Percentiles rank a stretch among this genome's conserved stretches.
Evolutionary conservation across 2,329 filamentous ascomycete species (phyloP).

Genomic region (Pseudodiploospora longispora): DNA sequence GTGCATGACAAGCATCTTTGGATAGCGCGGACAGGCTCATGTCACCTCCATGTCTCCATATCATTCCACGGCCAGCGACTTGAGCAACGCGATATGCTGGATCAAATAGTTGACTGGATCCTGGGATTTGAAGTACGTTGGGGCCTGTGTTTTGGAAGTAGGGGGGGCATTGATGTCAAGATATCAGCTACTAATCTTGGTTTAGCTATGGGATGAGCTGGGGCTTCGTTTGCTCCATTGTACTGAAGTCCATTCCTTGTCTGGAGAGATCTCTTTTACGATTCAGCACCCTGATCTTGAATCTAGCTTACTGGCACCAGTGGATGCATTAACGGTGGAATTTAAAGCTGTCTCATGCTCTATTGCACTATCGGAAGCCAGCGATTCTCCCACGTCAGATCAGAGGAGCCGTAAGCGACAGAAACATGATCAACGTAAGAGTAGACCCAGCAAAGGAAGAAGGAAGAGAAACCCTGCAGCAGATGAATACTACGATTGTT

Average conservation of each 20-base stretch:
- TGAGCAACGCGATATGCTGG: constrained; percentile 6
- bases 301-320: constrained; percentile 22
- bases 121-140: constrained; percentile 19
- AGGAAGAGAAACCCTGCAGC: neutral
- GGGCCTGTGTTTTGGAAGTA: no score
- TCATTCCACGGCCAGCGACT: constrained; percentile 13
- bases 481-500: constrained; percentile 7
- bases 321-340: constrained; percentile 14
- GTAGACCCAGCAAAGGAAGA: neutral
- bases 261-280: constrained; percentile 21
- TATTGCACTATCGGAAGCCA: constrained; percentile 14
- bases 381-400: neutral
- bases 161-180: no score
- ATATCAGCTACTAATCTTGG: neutral
- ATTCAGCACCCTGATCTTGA: constrained; percentile 28
- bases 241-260: neutral
- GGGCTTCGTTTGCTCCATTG: constrained; percentile 19
- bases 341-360: constrained; percentile 20
- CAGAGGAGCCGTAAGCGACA: constrained; percentile 9
- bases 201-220: constrained; percentile 24
- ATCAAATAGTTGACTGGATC: constrained; percentile 13
- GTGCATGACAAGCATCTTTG: constrained; percentile 20
- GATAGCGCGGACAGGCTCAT: constrained; percentile 23
- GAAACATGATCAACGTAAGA: neutral
- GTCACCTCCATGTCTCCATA: constrained; percentile 21